Conservation (phyloP, 192 early-diverging fungal genomes). For the Thoreauomyces humboldtii region DNA sequence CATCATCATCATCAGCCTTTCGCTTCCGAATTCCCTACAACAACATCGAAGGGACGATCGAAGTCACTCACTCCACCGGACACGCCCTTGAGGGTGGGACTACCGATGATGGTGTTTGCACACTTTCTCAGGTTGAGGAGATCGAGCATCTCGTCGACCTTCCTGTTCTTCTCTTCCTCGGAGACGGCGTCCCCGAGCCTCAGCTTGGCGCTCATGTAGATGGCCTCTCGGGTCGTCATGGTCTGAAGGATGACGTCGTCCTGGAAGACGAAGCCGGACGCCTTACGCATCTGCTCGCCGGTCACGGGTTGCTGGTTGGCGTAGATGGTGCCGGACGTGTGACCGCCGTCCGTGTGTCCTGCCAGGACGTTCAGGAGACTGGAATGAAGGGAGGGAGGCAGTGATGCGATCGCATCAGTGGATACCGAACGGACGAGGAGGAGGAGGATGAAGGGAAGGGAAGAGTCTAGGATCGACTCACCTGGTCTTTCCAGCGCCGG, state of each 20-base stretch:
- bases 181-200: constrained; percentile 50
- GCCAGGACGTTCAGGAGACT: constrained; percentile 42
- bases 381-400: too few species aligned
- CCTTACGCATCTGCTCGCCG: constrained; percentile 52
- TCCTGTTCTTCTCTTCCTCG: constrained; percentile 37
- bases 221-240: constrained; percentile 77
- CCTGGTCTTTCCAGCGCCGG: constrained; percentile 72
- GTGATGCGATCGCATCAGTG: too few species aligned
- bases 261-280: constrained; percentile 56
- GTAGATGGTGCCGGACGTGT: constrained; percentile 50
- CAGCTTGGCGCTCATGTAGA: constrained; percentile 61
- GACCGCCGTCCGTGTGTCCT: constrained; percentile 47
- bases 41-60: too few species aligned
- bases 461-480: too few species aligned
- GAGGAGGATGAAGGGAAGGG: too few species aligned
- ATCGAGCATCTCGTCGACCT: constrained; percentile 56
- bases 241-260: constrained; percentile 63
- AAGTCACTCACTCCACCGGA: constrained; percentile 68
- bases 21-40: not conserved
- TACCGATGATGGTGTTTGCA: constrained; percentile 67
- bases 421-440: too few species aligned
- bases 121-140: constrained; percentile 64
- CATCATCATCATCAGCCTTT: not conserved
- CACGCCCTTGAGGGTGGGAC: constrained; percentile 60
- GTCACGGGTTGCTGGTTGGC: constrained; percentile 55